A percentile compares a stretch with the other conserved stretches of the same genome.
Evolutionary conservation across 305 asterid genomes (phyloP).

Genomic region (Caryopteris hybrid): DNA sequence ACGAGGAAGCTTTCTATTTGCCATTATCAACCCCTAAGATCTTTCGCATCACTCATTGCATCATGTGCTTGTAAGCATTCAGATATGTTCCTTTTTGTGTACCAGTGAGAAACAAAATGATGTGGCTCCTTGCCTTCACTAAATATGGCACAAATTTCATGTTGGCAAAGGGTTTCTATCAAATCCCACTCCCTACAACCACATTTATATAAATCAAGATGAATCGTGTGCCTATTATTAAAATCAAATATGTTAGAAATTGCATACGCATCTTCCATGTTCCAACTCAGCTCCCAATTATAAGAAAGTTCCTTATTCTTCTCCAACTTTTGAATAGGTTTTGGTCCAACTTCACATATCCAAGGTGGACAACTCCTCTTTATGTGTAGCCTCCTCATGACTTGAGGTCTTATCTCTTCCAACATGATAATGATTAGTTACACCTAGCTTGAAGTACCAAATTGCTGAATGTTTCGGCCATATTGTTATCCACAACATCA

Average conservation of each 20-base stretch:
- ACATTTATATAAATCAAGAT: not conserved
- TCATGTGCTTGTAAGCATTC: too few species aligned
- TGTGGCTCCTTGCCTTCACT: too few species aligned
- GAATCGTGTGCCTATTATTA: not conserved
- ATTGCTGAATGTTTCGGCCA: not conserved
- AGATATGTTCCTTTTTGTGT: too few species aligned
- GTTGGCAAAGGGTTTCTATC: not conserved
- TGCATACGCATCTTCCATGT: not conserved
- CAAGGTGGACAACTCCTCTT: not conserved
- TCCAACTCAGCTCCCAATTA: not conserved
- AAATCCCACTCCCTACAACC: not conserved
- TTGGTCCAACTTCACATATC: conserved; percentile 2
- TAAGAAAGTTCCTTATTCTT: not conserved
- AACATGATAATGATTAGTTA: not conserved
- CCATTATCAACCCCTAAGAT: too few species aligned
- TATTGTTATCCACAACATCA: not conserved
- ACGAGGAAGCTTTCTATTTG: too few species aligned
- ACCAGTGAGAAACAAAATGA: too few species aligned
- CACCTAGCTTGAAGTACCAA: not conserved
- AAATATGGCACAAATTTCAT: too few species aligned
- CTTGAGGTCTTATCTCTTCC: not conserved
- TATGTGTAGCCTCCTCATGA: not conserved
- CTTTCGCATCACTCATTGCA: too few species aligned
- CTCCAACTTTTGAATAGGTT: not conserved
- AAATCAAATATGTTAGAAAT: not conserved